Base-by-base conservation (phyloP, 352 stramenopile species). In the Pythium aristosporum region DNA sequence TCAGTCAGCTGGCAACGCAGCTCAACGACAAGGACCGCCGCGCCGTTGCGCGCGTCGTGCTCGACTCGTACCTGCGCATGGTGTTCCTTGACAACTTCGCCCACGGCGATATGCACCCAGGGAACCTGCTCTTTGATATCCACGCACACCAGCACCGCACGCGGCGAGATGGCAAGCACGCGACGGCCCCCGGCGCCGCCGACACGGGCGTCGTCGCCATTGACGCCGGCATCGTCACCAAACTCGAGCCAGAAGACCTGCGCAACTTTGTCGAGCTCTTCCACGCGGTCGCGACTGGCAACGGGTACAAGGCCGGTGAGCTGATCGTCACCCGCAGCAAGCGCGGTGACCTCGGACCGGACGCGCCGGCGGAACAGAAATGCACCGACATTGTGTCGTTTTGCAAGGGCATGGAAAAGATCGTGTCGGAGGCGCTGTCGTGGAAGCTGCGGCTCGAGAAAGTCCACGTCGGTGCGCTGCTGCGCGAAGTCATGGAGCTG, bases 21-120 rank as follows among this genome's bases (percentile, higher is more conserved):
- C 54, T 87, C 41, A 72, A 89, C 44, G 51, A 61, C 0, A 76
- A 75, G 15, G 72, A 78, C 15, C 79, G 80, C 25, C 88, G 90
- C 60, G 77, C 73, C 2, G 74, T 96, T 4, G 88, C 85, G 10
- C 81, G 72, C 1, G 76, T 96, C 20, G 85, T 94, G n/a, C 72
- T 97, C 2, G 84, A 96, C 65, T 76, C 86, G 10, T 97, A 95
- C 64, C 67, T 97, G 15, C 87, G 91, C 42, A 99, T 99, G 96
- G 91, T 98, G 0, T 98, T 99, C 50, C 74, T 97, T 10, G 89
- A 99, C 70, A 98, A 98, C 62, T 99, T 98, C 73, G 85, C 94
- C 13, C 91, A 98, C 55, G 87, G 88, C 39, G 92, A 98, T 69
- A 66, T 98, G n/a, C 93, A 98, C 67, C 91, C 91, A 47, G 93